Evolutionary conservation across 2,329 filamentous ascomycete genomes (phyloP).

Genomic region (Calycina herbarum): DNA sequence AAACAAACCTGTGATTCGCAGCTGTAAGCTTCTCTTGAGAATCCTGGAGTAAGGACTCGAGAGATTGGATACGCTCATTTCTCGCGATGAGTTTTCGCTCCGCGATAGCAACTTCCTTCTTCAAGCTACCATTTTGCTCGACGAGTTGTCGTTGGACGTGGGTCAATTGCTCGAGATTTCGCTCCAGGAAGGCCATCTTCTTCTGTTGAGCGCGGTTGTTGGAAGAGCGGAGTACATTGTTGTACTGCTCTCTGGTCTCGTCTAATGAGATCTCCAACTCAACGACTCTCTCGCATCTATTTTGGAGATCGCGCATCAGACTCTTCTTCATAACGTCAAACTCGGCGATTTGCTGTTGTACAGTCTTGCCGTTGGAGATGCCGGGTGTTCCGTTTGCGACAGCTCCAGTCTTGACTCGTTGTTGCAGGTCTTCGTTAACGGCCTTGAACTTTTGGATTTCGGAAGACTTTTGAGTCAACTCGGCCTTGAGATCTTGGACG

Average conservation of each 20-base stretch:
- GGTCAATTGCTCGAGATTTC: slow-evolving; percentile 95
- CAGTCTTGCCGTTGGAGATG: slow-evolving; percentile 78
- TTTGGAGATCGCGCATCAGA: slow-evolving; percentile 96
- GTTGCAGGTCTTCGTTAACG: slow-evolving; percentile 77
- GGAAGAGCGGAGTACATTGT: slow-evolving; percentile 92
- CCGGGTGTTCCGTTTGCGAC: slow-evolving; percentile 59
- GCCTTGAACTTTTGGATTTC: slow-evolving; percentile 81
- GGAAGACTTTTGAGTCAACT: slow-evolving; percentile 73
- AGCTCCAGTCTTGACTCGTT: slow-evolving; percentile 65
- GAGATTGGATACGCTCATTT: slow-evolving; percentile 93
- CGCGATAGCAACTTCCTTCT: slow-evolving; percentile 98
- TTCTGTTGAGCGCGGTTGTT: slow-evolving; percentile 99
- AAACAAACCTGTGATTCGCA: slow-evolving; percentile 89
- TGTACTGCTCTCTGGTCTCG: slow-evolving; percentile 97
- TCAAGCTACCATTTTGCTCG: slow-evolving; percentile 93
- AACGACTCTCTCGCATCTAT: slow-evolving; percentile 95
- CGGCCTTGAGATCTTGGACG: slow-evolving; percentile 73
- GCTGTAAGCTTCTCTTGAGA: slow-evolving; percentile 98
- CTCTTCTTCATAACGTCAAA: slow-evolving; percentile 99
- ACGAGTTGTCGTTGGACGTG: slow-evolving; percentile 97
- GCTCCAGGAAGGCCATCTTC: slow-evolving; percentile 99
- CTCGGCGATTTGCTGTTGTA: slow-evolving; percentile 96
- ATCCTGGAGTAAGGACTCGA: slow-evolving; percentile 90
- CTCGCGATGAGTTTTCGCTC: slow-evolving; percentile 95
- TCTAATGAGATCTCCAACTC: slow-evolving; percentile 97